Evolutionary conservation across 2,329 filamentous ascomycete species (phyloP).

Genomic region (Aureobasidium sp.): DNA sequence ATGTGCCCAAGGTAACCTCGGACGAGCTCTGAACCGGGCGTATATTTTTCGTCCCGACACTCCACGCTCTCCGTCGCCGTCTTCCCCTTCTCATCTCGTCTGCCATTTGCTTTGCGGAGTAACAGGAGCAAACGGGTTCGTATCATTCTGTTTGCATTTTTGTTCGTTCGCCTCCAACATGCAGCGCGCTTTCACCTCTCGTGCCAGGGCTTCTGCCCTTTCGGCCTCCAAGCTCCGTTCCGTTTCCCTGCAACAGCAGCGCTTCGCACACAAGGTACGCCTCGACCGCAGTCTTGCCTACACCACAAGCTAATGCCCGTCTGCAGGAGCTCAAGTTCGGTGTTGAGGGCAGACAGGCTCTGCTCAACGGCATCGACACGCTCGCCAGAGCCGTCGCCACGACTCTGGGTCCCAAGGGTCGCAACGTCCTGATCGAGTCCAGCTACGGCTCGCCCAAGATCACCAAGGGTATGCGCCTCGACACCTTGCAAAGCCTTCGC

Average conservation of each 20-base stretch:
- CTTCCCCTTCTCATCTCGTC: background rate
- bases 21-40: background rate
- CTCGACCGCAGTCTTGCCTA: constrained; percentile 18
- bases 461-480: constrained; percentile 72
- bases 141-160: background rate
- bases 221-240: constrained; percentile 47
- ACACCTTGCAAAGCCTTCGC: background rate
- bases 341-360: constrained; percentile 80
- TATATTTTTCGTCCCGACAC: constrained; percentile 9
- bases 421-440: constrained; percentile 97
- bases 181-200: constrained; percentile 88
- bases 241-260: constrained; percentile 69
- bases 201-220: constrained; percentile 70
- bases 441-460: constrained; percentile 99
- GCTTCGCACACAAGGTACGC: constrained; percentile 93
- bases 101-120: constrained; percentile 13
- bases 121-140: constrained; percentile 6
- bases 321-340: constrained; percentile 92
- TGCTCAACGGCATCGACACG: constrained; percentile 92
- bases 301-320: constrained; percentile 13
- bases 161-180: constrained; percentile 40
- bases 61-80: background rate
- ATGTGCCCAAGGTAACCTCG: background rate
- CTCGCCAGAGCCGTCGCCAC: constrained; percentile 93
- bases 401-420: constrained; percentile 93